Evolutionary conservation across 129 eudicot species (phyloP).

Genomic region (Pseudognaphalium luteoalbum): DNA sequence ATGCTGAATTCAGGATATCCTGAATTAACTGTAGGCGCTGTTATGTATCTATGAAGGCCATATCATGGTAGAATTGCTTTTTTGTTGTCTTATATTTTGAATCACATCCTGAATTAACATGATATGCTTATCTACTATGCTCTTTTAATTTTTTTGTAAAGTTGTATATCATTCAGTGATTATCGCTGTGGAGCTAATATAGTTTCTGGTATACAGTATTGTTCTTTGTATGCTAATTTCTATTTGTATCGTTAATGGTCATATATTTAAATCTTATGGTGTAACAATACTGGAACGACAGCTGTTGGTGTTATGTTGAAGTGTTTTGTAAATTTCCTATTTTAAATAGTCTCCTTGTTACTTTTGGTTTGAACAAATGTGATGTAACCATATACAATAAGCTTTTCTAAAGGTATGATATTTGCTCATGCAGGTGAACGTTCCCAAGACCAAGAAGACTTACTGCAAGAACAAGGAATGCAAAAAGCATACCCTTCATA

Average conservation of each 20-base stretch:
- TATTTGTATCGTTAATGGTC: neutral
- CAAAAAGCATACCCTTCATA: slow-evolving; percentile 39
- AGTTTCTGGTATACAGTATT: neutral
- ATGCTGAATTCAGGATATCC: no score
- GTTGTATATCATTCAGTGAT: no score
- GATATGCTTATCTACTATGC: neutral
- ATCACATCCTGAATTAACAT: neutral
- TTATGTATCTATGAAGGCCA: neutral
- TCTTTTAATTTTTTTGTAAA: no score
- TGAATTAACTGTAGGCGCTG: neutral
- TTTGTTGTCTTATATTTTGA: neutral
- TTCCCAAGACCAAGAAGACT: slow-evolving; percentile 44
- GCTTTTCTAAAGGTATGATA: neutral
- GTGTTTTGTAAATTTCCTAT: no score
- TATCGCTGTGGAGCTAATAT: neutral
- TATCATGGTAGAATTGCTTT: neutral
- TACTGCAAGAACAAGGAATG: slow-evolving; percentile 42
- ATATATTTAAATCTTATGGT: neutral
- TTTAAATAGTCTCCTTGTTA: no score
- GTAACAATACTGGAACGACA: neutral
- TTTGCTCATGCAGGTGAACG: slow-evolving; percentile 27
- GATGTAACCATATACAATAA: neutral
- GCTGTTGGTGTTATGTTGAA: neutral
- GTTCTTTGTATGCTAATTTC: neutral
- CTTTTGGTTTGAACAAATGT: neutral